Percentiles rank a stretch among this genome's conserved stretches.
Conservation (phyloP, 2,329 filamentous ascomycete genomes). For the Ascochyta fabae region DNA sequence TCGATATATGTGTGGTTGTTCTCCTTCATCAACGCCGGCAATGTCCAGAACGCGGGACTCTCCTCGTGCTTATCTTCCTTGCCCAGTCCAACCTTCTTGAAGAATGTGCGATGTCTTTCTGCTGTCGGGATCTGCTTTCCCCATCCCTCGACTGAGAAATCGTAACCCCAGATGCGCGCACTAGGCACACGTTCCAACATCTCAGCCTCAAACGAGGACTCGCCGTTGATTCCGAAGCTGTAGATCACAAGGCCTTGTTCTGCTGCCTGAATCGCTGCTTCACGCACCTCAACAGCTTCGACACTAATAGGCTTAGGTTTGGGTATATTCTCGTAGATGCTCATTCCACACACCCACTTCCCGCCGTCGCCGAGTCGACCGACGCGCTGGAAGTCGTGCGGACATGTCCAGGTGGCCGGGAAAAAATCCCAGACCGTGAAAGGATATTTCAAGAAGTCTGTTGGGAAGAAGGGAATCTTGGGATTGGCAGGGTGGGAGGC, state of each 20-base stretch:
- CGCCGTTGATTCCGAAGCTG: conserved; percentile 44
- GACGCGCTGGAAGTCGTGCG: conserved; percentile 43
- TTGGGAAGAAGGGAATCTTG: conserved; percentile 40
- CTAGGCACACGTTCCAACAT: conserved; percentile 43
- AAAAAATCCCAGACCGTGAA: conserved; percentile 46
- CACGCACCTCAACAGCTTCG: conserved; percentile 21
- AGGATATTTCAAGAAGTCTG: conserved; percentile 39
- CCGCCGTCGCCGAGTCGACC: conserved; percentile 43
- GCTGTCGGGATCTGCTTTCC: conserved; percentile 35
- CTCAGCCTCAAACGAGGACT: conserved; percentile 45
- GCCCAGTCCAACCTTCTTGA: conserved; percentile 40
- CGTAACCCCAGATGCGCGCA: conserved; percentile 43
- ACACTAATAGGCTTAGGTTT: conserved; percentile 19
- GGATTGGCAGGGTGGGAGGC: conserved; percentile 35
- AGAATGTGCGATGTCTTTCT: conserved; percentile 35
- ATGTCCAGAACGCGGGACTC: conserved; percentile 36
- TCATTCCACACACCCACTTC: conserved; percentile 47
- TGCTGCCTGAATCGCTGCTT: conserved; percentile 18
- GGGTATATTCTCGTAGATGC: conserved; percentile 37
- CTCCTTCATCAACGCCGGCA: conserved; percentile 37
- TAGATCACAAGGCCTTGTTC: conserved; percentile 39
- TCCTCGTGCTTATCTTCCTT: conserved; percentile 31
- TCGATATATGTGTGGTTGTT: conserved; percentile 46
- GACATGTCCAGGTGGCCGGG: conserved; percentile 42
- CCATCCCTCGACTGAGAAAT: conserved; percentile 42